These are phyloP conservation scores for Cladorrhinum sp. DNA, from an alignment of 2,329 filamentous ascomycete genomes.

Conservation along the genomic window DNA sequence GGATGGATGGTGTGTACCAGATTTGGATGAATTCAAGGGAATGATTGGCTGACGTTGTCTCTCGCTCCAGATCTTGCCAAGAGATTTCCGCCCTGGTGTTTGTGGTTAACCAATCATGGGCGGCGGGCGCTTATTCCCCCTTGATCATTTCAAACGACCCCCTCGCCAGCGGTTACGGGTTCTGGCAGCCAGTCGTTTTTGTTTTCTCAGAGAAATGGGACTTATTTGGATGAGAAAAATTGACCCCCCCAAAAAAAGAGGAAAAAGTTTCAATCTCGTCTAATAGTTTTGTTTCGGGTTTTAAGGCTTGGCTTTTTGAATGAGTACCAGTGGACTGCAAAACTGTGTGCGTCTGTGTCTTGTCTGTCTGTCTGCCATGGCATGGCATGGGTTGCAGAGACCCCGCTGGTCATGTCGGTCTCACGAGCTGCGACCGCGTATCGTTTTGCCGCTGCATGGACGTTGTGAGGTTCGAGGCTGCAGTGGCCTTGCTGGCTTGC, in stretches of 20 bases:
- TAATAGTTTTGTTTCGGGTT: background rate
- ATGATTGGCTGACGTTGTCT: conserved; percentile 9
- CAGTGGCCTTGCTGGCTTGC: too few species aligned
- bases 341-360: too few species aligned
- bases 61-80: background rate
- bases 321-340: background rate
- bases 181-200: background rate
- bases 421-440: background rate
- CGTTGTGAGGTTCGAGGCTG: background rate
- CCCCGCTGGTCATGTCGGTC: too few species aligned
- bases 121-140: background rate
- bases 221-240: background rate
- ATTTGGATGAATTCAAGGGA: background rate
- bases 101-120: conserved; percentile 10
- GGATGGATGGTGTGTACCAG: background rate
- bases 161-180: background rate
- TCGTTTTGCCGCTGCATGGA: background rate
- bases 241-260: background rate
- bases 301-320: background rate
- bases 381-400: background rate
- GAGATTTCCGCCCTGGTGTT: background rate
- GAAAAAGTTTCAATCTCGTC: background rate
- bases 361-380: too few species aligned
- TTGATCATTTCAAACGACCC: background rate
- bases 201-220: background rate